phyloP scores from a whole-genome alignment of 116 monocot genomes.

The Iris pallida region DNA sequence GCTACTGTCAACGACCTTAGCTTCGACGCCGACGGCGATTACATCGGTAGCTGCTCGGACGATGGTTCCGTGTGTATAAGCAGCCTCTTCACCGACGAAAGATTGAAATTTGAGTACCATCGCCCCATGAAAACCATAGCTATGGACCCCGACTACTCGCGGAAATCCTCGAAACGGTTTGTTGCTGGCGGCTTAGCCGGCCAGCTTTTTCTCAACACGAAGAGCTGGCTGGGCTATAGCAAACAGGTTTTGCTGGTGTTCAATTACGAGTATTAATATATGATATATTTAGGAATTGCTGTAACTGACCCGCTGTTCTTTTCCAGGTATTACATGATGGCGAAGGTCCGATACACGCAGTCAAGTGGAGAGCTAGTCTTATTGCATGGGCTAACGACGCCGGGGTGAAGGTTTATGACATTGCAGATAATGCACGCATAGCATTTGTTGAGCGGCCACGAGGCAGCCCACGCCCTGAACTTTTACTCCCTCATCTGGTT shows the following conservation, averaged over 20 bases:
- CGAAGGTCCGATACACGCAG: constrained; percentile 96
- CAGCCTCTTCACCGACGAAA: constrained; percentile 87
- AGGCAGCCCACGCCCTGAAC: constrained; percentile 82
- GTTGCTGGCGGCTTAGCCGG: constrained; percentile 96
- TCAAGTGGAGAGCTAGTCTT: constrained; percentile 92
- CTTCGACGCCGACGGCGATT: constrained; percentile 90
- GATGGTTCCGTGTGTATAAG: constrained; percentile 88
- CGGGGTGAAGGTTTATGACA: constrained; percentile 93
- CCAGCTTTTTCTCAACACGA: constrained; percentile 69
- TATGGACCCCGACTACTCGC: constrained; percentile 74
- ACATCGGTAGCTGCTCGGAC: constrained; percentile 95
- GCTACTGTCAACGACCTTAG: constrained; percentile 92
- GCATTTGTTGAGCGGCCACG: constrained; percentile 91
- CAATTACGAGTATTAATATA: not conserved
- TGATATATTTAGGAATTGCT: not conserved
- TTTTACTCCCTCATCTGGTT: constrained; percentile 86
- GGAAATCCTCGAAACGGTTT: constrained; percentile 68
- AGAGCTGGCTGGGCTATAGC: constrained; percentile 80
- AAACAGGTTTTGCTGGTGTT: constrained; percentile 55
- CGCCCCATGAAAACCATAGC: constrained; percentile 97
- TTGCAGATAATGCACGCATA: constrained; percentile 70
- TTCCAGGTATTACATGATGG: constrained; percentile 85
- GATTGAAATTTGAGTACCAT: constrained; percentile 84
- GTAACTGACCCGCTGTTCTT: not conserved
- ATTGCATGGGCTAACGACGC: constrained; percentile 99